Evolutionary conservation across 371 early-diverging fungal species (phyloP).

Genomic region (Umbelopsis sp.): DNA sequence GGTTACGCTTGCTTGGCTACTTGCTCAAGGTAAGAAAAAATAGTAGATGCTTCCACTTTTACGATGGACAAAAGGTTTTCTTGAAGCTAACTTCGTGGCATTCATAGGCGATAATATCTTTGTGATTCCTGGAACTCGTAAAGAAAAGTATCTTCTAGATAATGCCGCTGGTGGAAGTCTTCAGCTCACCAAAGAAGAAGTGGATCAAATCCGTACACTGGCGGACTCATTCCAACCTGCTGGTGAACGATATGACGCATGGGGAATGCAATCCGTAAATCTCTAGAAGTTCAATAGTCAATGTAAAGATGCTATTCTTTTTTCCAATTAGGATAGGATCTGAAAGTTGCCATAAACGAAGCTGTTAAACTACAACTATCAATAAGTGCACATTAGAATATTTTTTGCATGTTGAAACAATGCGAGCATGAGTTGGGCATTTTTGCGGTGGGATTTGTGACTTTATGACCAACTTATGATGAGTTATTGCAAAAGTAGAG

Average conservation of each 20-base stretch:
- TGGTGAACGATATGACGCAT: constrained; percentile 40
- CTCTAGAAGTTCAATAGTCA: not conserved
- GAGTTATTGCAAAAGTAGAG: too few relatives aligned
- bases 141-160: constrained; percentile 54
- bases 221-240: constrained; percentile 33
- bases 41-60: too few relatives aligned
- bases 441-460: too few relatives aligned
- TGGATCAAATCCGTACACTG: constrained; percentile 40
- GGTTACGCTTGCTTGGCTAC: constrained; percentile 61
- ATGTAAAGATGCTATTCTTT: too few relatives aligned
- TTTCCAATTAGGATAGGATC: too few relatives aligned
- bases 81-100: not conserved
- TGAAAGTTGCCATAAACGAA: too few relatives aligned
- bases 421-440: too few relatives aligned
- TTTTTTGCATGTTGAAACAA: too few relatives aligned
- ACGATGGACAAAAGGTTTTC: too few relatives aligned
- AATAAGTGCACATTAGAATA: too few relatives aligned
- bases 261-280: not conserved
- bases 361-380: too few relatives aligned
- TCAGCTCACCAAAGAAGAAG: constrained; percentile 45
- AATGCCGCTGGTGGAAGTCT: constrained; percentile 46
- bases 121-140: constrained; percentile 62
- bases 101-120: constrained; percentile 30
- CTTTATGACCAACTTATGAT: too few relatives aligned
- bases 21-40: constrained; percentile 36